Base-by-base conservation (phyloP, 177 flowering plant species). In the Tripterygium wilfordii region DNA sequence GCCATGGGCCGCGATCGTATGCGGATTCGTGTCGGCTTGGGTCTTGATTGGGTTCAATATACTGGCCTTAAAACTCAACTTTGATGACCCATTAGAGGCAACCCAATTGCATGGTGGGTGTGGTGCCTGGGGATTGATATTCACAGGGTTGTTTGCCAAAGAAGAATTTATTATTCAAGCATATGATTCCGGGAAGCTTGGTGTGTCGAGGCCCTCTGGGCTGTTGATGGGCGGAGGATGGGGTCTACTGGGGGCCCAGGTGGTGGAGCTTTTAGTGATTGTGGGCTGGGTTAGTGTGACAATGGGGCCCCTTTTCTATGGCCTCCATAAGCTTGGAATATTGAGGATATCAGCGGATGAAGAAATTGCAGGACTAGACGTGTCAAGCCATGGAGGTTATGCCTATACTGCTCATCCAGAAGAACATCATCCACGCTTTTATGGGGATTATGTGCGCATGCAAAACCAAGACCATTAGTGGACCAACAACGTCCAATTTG, bases 1-100 rank as follows among this genome's bases (percentile, higher is more conserved):
- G 26, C 88, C 83, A 14, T 83, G 91, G 88, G 87, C 91, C 0
- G 85, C 91, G 1, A 73, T 83, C 1, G 52, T 83, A 0, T 83
- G 92, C 10, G 88, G 92, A 14, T 75, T 75, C 24, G 17, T 71
- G 3, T 69, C 88, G 9, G 76, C 88, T 6, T 71, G 74, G 72
- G 79, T 84, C 29, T 42, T 84, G 24, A 84, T 81, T 28, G 82
- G 85, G 48, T 65, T 76, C 49, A 82, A 82, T 51, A 38, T 56
- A 1, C 27, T 74, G 48, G 79, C 86, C 0, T 54, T 63, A 1
- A 72, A 69, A 48, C 46, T 81, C 27, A 42, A 55, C 14, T 79
- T 61, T n/a, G 86, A 85, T 23, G 88, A 82, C 64, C 94, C 94
- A 10, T 35, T 72, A 17, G 74, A 72, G 45, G 74, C 74, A 0